Percentiles rank a stretch among this genome's conserved stretches.
Conservation (phyloP, 1,284 basidiomycete genomes). For the Naganishia cerealis region DNA sequence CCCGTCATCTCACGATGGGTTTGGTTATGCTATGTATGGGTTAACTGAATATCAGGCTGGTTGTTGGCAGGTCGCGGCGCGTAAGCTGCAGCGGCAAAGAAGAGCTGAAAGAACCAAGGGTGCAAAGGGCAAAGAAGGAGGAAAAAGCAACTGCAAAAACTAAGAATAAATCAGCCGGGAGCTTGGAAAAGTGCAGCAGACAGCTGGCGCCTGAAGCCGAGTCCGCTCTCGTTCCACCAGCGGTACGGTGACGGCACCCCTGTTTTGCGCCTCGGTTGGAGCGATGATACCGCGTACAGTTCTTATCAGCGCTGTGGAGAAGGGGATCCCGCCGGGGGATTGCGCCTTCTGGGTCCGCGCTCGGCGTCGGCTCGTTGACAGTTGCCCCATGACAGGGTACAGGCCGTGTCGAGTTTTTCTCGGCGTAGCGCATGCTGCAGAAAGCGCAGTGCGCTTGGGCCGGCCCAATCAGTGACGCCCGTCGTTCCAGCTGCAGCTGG, state of each 20-base stretch:
- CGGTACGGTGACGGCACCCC: not conserved
- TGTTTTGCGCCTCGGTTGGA: not conserved
- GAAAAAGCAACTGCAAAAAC: not conserved
- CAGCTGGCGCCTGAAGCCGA: not conserved
- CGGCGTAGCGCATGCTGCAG: not conserved
- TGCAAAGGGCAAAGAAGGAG: not conserved
- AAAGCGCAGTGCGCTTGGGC: not conserved
- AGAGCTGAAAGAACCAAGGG: too few species aligned
- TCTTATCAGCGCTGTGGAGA: constrained; percentile 1
- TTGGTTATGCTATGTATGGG: not conserved
- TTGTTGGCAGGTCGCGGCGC: not conserved
- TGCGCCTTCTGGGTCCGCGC: not conserved
- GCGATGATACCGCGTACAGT: not conserved
- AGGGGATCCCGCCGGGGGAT: constrained; percentile 1
- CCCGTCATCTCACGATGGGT: not conserved
- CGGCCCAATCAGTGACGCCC: constrained; percentile 5
- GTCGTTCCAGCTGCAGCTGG: not conserved
- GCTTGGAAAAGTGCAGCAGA: not conserved
- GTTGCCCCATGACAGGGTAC: constrained; percentile 5
- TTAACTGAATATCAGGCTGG: constrained; percentile 4
- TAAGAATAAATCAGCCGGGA: constrained; percentile 8
- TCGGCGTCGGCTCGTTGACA: not conserved
- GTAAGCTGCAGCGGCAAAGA: not conserved
- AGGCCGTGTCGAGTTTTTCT: not conserved
- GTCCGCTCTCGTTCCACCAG: constrained; percentile 2